These are phyloP conservation scores for Xylariales sp. DNA, from an alignment of 2,329 filamentous ascomycete genomes.

Conservation along the genomic window DNA sequence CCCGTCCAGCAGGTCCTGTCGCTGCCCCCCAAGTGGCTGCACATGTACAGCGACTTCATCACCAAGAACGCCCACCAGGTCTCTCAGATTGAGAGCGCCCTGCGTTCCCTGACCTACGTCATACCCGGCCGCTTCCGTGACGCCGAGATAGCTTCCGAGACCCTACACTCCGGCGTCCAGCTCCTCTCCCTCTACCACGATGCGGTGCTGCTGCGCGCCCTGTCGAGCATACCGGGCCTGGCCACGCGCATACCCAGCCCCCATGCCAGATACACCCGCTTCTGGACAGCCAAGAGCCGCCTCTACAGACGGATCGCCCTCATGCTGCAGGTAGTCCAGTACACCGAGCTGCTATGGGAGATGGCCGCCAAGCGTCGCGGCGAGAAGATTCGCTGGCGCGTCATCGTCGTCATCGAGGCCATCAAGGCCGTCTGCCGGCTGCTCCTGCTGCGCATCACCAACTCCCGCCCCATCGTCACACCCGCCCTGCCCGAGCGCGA, in stretches of 20 bases:
- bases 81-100: slow-evolving; percentile 87
- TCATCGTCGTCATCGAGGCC: slow-evolving; percentile 78
- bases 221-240: slow-evolving; percentile 58
- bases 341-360: slow-evolving; percentile 94
- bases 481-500: slow-evolving; percentile 86
- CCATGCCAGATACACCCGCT: slow-evolving; percentile 63
- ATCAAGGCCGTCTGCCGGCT: slow-evolving; percentile 83
- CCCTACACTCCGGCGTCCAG: slow-evolving; percentile 82
- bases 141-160: slow-evolving; percentile 92
- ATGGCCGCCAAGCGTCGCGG: slow-evolving; percentile 89
- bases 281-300: slow-evolving; percentile 58
- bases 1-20: slow-evolving; percentile 43
- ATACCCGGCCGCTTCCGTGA: slow-evolving; percentile 89
- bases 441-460: slow-evolving; percentile 75
- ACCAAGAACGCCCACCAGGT: slow-evolving; percentile 92
- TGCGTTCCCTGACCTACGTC: slow-evolving; percentile 92
- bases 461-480: slow-evolving; percentile 75
- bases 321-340: slow-evolving; percentile 83
- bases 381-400: slow-evolving; percentile 78
- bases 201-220: slow-evolving; percentile 65
- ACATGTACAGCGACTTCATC: slow-evolving; percentile 84
- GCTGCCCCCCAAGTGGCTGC: slow-evolving; percentile 61
- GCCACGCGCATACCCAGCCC: slow-evolving; percentile 49
- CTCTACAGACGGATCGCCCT: slow-evolving; percentile 80
- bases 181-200: slow-evolving; percentile 93